These are phyloP conservation scores for Suillus spraguei DNA, from an alignment of 768 basidiomycete species.

Conservation along the genomic window DNA sequence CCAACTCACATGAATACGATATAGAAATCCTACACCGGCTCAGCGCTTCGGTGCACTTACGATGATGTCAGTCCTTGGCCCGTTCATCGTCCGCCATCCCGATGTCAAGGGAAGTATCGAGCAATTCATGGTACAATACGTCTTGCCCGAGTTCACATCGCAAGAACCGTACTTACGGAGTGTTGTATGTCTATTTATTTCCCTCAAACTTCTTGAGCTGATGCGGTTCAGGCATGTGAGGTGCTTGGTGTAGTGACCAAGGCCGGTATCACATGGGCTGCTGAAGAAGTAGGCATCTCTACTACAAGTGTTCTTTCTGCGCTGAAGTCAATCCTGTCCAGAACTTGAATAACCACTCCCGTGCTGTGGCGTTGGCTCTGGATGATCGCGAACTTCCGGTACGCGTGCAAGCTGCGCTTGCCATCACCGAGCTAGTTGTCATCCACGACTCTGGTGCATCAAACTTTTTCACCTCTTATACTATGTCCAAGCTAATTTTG, in stretches of 20 bases:
- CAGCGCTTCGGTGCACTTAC: constrained; percentile 80
- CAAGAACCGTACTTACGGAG: constrained; percentile 75
- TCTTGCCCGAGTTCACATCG: constrained; percentile 70
- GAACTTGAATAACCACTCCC: constrained; percentile 66
- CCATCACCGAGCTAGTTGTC: constrained; percentile 75
- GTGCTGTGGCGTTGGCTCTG: constrained; percentile 63
- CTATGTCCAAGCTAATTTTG: background rate
- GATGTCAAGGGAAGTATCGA: constrained; percentile 79
- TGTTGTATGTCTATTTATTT: constrained; percentile 53
- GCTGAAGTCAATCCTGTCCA: constrained; percentile 26
- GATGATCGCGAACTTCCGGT: constrained; percentile 84
- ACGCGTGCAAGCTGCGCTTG: constrained; percentile 79
- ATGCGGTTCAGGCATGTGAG: constrained; percentile 66
- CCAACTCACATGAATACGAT: background rate
- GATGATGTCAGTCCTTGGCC: constrained; percentile 42
- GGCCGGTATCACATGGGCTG: constrained; percentile 65
- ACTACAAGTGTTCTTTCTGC: constrained; percentile 3
- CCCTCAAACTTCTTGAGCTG: constrained; percentile 3
- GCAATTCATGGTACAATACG: constrained; percentile 71
- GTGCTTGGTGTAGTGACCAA: constrained; percentile 77
- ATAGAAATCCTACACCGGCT: constrained; percentile 52
- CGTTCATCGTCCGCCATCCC: constrained; percentile 84
- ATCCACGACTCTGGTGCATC: constrained; percentile 61
- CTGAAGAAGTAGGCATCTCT: constrained; percentile 51
- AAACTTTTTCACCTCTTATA: background rate